Percentiles rank a stretch among this genome's conserved stretches.
These are phyloP conservation scores for Arctium minus DNA, from an alignment of 129 eudicot genomes.

Conservation along the genomic window DNA sequence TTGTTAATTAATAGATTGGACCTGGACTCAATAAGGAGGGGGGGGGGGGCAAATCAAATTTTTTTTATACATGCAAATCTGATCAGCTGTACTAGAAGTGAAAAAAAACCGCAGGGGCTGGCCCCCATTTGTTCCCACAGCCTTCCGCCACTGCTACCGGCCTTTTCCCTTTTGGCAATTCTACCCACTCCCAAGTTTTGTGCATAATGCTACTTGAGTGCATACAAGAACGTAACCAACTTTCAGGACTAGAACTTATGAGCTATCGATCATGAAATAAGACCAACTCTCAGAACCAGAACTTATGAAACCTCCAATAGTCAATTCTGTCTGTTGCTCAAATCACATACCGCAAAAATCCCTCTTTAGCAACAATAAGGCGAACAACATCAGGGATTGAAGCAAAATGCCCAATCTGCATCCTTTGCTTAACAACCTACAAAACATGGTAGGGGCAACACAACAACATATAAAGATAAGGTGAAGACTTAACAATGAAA, in stretches of 20 bases:
- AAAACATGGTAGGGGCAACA: constrained; percentile 8
- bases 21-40: no score
- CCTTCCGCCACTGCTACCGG: no score
- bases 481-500: background rate
- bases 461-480: background rate
- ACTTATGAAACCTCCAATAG: background rate
- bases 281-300: background rate
- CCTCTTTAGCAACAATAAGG: constrained; percentile 82
- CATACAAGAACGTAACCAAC: background rate
- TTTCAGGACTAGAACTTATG: background rate
- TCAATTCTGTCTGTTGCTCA: background rate
- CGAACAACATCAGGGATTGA: constrained; percentile 83
- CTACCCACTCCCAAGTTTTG: no score
- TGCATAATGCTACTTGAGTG: background rate
- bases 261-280: background rate
- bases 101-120: no score
- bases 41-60: no score
- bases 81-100: no score
- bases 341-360: constrained; percentile 65
- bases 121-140: no score
- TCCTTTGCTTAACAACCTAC: constrained; percentile 90
- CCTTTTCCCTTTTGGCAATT: no score
- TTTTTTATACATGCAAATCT: no score
- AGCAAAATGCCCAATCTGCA: constrained; percentile 85
- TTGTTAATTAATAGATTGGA: no score